These are phyloP conservation scores for Chloranthus sessilifolius DNA, from an alignment of 164 flowering plant species.

Conservation along the genomic window DNA sequence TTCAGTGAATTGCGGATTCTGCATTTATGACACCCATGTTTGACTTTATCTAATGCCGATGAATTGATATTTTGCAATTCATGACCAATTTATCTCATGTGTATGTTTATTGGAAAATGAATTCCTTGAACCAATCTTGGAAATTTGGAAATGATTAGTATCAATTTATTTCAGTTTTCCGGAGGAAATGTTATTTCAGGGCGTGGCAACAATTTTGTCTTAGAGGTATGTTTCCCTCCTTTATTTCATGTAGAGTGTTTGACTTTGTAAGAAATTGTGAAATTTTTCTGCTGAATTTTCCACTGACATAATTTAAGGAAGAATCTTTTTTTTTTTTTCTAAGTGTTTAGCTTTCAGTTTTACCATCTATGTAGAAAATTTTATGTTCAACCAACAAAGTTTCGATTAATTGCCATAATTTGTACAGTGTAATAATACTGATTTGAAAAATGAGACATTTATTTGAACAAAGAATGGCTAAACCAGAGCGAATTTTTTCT, in stretches of 20 bases:
- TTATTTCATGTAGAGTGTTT: too few relatives aligned
- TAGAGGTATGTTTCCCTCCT: conserved; percentile 34
- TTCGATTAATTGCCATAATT: too few relatives aligned
- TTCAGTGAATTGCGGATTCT: too few relatives aligned
- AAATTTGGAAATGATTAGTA: conserved; percentile 1
- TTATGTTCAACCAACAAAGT: not conserved
- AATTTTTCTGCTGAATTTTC: too few relatives aligned
- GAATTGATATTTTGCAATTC: not conserved
- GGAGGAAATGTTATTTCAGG: conserved; percentile 32
- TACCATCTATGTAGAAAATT: not conserved
- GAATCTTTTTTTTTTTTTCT: not conserved
- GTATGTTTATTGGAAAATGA: not conserved
- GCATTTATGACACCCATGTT: too few relatives aligned
- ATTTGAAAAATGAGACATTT: too few relatives aligned
- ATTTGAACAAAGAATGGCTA: too few relatives aligned
- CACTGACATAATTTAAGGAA: too few relatives aligned
- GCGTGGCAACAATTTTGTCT: conserved; percentile 30
- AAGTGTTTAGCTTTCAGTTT: not conserved
- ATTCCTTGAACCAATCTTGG: not conserved
- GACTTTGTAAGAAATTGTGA: too few relatives aligned
- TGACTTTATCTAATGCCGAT: too few relatives aligned
- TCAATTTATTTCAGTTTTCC: conserved; percentile 23
- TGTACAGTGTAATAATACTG: too few relatives aligned
- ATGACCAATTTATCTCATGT: not conserved
- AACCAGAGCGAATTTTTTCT: too few relatives aligned